These are phyloP conservation scores for Hirschioporus abietinus DNA, from an alignment of 768 basidiomycete genomes.

Conservation along the genomic window DNA sequence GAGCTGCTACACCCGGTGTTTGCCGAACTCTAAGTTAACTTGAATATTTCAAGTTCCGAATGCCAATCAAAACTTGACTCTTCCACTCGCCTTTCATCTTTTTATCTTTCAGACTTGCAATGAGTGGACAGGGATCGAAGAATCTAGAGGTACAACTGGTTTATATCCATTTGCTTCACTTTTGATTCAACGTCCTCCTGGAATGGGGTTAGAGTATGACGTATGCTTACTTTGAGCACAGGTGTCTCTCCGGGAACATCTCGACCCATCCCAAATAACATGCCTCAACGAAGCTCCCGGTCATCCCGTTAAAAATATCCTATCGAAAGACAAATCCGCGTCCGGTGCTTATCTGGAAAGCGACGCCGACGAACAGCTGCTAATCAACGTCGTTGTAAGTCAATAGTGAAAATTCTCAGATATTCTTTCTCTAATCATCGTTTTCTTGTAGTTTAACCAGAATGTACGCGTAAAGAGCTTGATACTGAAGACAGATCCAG, in stretches of 20 bases:
- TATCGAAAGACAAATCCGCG: slow-evolving; percentile 43
- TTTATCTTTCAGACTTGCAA: not conserved
- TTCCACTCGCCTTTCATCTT: no score
- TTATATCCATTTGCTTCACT: not conserved
- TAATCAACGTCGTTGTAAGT: slow-evolving; percentile 62
- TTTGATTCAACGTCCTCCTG: not conserved
- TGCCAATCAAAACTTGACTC: no score
- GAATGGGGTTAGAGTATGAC: not conserved
- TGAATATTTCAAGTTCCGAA: no score
- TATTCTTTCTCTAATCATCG: not conserved
- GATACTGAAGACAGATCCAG: slow-evolving; percentile 36
- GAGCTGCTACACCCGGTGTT: no score
- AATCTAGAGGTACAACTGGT: not conserved
- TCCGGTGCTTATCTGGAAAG: slow-evolving; percentile 47
- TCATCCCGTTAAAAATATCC: slow-evolving; percentile 49
- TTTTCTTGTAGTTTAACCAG: slow-evolving; percentile 59
- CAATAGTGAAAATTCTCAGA: not conserved
- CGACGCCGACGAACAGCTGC: slow-evolving; percentile 69
- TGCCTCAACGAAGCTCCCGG: slow-evolving; percentile 61
- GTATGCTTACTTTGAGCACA: slow-evolving; percentile 16
- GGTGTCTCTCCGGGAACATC: slow-evolving; percentile 50
- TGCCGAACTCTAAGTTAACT: no score
- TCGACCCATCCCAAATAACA: slow-evolving; percentile 56
- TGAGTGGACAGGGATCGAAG: not conserved
- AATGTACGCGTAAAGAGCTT: slow-evolving; percentile 58